Evolutionary conservation across 2,329 filamentous ascomycete genomes (phyloP), one percentile per base, ranked within the genome.

Genomic region (Aspergillus sp.): DNA sequence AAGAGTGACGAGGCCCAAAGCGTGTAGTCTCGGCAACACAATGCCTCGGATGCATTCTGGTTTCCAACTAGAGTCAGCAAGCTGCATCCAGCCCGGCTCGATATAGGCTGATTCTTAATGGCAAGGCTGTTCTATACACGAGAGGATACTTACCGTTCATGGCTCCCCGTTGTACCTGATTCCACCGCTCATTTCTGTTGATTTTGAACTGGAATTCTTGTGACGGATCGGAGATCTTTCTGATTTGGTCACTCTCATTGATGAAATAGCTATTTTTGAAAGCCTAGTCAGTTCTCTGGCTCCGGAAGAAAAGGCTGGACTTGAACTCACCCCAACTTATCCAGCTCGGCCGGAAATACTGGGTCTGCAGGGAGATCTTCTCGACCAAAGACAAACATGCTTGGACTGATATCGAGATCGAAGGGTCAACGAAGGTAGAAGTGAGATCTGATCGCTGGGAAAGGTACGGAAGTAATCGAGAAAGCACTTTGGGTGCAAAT

Each of bases 361-460:
- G 85, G 82, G 68, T 96, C 90, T 53, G 79, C 72, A n/a, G 90
- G 90, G 3, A 96, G 84, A 64, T 85, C 83, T 8, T 82, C 81
- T 76, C 85, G 85, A 40, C 81, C 80, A 56, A 89, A 89, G 51
- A 88, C 85, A 70, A 95, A 96, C 92, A 97, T 95, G 40, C 52
- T 78, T 66, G 27, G 15, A 17, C 4, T n/a, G 19, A 19, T 15
- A 17, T 15, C 6, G 5, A 37, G 4, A 37, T 37, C 15, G 35
- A n/a, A 3, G 6, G 35, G 12, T 37, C 6, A n/a, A 15, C 6
- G 5, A n/a, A 6, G 12, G 35, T 6, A 15, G 5, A 37, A 37
- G 12, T 37, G 14, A 37, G 15, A 5, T 8, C 35, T 37, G 6
- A 7, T 15, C 3, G 33, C 5, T 37, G 35, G 9, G 27, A 31